Base-by-base conservation (phyloP, 352 stramenopile species). In the Bremia lactucae region DNA sequence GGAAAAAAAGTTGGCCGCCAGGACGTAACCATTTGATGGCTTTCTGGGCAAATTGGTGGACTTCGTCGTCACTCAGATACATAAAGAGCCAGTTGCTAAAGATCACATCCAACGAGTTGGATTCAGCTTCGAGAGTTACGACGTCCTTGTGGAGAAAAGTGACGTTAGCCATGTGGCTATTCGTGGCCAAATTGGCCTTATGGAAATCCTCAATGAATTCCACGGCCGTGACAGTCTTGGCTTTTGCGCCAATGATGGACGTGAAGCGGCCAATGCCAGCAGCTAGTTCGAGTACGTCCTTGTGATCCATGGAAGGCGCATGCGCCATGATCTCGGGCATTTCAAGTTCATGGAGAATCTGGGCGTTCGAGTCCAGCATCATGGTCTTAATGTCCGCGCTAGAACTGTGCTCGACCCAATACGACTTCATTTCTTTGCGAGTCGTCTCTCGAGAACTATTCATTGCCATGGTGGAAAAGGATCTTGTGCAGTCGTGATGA, bases 281-380 rank as follows among this genome's bases (percentile, higher is more conserved):
- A 6, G 68, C 73, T 9, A 86, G 49, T 37, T 86, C 73, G 16
- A 86, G 52, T 35, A 86, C 73, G 46, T 83, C 71, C 48, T 83
- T 79, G 37, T 59, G 53, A 0, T 57, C 39, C 60, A 83, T 74
- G 36, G 35, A 44, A 2, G 77, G 77, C 7, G 77, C 71, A 25
- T 77, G 83, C 43, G 65, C 65, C 42, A 90, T 54, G 48, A 90
- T 85, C 56, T 90, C 74, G 2, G 75, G 77, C 38, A 76, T 69
- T 55, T 87, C 77, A 9, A 87, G 54, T 40, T 87, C 73, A 28
- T 85, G 70, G 4, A 89, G 65, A 39, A 57, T 66, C 49, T 77
- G 65, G 49, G 77, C 77, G 51, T 89, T 87, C 34, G 77, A 62
- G 65, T 89, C 77, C 23, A 89, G 68, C 77, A 89, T 89, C 77